These are phyloP conservation scores for Leptographium lundbergii DNA, from an alignment of 2,329 filamentous ascomycete genomes.

Conservation along the genomic window DNA sequence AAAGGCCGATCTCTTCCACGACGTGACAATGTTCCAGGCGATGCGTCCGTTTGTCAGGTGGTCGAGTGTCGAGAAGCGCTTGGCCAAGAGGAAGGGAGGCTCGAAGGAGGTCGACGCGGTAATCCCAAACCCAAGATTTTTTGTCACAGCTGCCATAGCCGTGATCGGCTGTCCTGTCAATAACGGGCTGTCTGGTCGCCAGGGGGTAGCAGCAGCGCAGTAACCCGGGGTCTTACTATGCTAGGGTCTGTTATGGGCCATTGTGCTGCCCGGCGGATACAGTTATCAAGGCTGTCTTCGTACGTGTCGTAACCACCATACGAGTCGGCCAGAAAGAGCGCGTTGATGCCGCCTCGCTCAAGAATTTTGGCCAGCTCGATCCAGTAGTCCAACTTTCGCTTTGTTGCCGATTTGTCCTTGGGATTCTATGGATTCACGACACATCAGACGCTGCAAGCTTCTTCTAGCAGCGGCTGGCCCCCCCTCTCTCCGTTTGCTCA, in stretches of 20 bases:
- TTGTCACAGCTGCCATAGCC: slow-evolving; percentile 12
- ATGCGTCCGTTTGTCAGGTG: slow-evolving; percentile 11
- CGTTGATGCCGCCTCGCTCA: slow-evolving; percentile 8
- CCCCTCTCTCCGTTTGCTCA: not conserved
- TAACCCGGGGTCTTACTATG: slow-evolving; percentile 24
- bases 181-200: not conserved
- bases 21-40: slow-evolving; percentile 15
- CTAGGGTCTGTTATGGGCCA: slow-evolving; percentile 54
- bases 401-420: slow-evolving; percentile 3
- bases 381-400: slow-evolving; percentile 9
- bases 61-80: slow-evolving; percentile 11
- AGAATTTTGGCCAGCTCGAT: slow-evolving; percentile 8
- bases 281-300: slow-evolving; percentile 44
- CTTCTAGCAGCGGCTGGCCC: not conserved
- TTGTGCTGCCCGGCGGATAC: slow-evolving; percentile 48
- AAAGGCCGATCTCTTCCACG: slow-evolving; percentile 10
- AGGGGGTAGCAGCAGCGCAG: not conserved
- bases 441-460: not conserved
- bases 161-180: slow-evolving; percentile 4
- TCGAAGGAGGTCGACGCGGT: slow-evolving; percentile 9
- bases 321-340: slow-evolving; percentile 40
- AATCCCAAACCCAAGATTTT: slow-evolving; percentile 11
- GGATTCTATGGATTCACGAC: slow-evolving; percentile 9
- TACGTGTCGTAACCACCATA: slow-evolving; percentile 54
- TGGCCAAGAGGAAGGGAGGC: slow-evolving; percentile 8